phyloP scores from a whole-genome alignment of 1,284 basidiomycete species.

The Ceratobasidium sp. region DNA sequence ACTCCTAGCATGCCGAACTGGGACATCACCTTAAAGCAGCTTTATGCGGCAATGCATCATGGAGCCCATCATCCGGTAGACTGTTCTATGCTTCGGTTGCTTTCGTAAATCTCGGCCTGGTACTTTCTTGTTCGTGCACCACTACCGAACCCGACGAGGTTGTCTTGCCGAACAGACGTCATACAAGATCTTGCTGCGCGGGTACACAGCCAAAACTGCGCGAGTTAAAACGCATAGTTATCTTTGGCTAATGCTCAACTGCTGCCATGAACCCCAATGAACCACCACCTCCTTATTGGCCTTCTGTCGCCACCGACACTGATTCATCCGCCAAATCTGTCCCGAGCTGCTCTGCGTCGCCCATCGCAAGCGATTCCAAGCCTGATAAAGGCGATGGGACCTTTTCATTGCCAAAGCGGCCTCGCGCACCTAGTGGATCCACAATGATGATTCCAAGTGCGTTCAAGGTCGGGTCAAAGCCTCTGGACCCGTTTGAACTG shows the following conservation, averaged over 20 bases:
- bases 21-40: no score
- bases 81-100: background rate
- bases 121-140: no score
- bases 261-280: no score
- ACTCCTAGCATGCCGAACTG: no score
- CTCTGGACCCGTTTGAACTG: slow-evolving; percentile 34
- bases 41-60: no score
- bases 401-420: background rate
- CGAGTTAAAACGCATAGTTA: no score
- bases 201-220: no score
- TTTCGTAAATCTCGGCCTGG: background rate
- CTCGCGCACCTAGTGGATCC: background rate
- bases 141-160: no score
- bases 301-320: background rate
- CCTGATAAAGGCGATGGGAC: background rate
- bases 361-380: background rate
- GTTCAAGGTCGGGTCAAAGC: slow-evolving; percentile 34
- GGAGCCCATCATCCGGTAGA: background rate
- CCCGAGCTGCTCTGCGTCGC: background rate
- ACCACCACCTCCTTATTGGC: background rate
- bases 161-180: no score
- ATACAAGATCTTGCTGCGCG: no score
- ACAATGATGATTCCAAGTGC: background rate
- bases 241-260: no score
- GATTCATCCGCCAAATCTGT: background rate